phyloP scores from a whole-genome alignment of 2,329 filamentous ascomycete species.

The Grosmannia huntii region DNA sequence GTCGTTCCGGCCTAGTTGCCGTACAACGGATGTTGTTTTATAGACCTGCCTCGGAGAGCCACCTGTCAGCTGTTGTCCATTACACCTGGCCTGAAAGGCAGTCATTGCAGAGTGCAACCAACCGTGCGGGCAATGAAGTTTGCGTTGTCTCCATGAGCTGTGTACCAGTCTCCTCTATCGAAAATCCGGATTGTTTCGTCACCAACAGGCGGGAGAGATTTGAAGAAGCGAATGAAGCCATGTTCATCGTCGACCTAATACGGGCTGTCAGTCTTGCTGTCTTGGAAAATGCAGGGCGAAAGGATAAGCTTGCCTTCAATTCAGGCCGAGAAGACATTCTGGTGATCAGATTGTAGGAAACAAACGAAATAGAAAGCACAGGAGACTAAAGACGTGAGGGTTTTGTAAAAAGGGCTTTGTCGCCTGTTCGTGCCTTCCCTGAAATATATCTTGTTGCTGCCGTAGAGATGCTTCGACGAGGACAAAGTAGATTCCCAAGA shows the following conservation, averaged over 20 bases:
- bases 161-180: slow-evolving; percentile 90
- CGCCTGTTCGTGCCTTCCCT: neutral
- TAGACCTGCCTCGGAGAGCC: slow-evolving; percentile 51
- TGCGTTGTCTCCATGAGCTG: slow-evolving; percentile 79
- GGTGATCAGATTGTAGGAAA: neutral
- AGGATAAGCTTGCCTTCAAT: slow-evolving; percentile 43
- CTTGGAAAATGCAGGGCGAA: neutral
- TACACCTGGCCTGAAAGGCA: neutral
- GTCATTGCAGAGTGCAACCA: slow-evolving; percentile 14
- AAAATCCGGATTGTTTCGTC: slow-evolving; percentile 79
- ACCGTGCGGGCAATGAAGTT: slow-evolving; percentile 70
- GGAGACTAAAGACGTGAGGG: neutral
- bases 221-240: slow-evolving; percentile 94
- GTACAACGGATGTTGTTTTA: slow-evolving; percentile 91
- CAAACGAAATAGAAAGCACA: neutral
- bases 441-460: neutral
- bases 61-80: neutral
- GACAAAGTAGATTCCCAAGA: neutral
- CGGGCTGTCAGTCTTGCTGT: neutral
- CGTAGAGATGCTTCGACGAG: neutral
- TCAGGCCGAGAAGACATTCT: slow-evolving; percentile 61
- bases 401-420: neutral
- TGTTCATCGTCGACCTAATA: slow-evolving; percentile 86
- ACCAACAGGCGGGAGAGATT: slow-evolving; percentile 59
- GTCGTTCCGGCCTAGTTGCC: slow-evolving; percentile 74